Base-by-base conservation (phyloP, 352 stramenopile species). In the Globisporangium ultimum region DNA sequence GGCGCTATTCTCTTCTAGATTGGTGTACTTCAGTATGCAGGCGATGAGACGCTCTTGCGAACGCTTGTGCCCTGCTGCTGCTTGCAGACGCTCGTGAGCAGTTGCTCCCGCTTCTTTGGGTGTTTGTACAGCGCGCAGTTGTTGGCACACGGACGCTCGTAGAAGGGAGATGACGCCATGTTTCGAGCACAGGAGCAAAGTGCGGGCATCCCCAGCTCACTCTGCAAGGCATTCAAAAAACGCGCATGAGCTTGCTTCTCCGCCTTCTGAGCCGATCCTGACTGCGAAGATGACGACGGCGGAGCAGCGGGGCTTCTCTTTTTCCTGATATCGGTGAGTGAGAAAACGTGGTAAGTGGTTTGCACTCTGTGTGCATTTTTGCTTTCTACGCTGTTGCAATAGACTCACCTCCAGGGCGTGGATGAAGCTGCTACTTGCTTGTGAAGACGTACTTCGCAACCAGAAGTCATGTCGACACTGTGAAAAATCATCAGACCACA, bases 121-220 rank as follows among this genome's bases (percentile, higher is more conserved):
- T 81, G 72, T 11, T 84, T 86, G 56, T 90, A 88, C 40, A 90
- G 65, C 15, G 72, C 72, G 55, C 80, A 90, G 57, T 90, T 88
- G 69, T 90, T 90, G 36, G 78, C 80, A 48, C 80, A 90, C 22
- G 51, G 41, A 14, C 59, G 54, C 34, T 69, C 54, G 61, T 55
- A 58, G 38, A 60, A 46, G 5, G 49, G 57, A 1, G 61, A 45
- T n/a, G 61, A 61, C 7, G 63, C 59, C 58, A 48, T 50, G 40
- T 50, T 57, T n/a, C 61, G 53, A 18, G 22, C 55, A 57, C 80
- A 90, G 3, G 74, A 83, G 41, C 80, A 90, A 11, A 90, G 62
- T 21, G 80, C 63, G 22, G 80, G 78, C 4, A 70, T 85, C 21
- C 66, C 64, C 5, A 90, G 34, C 42, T 88, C 63, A 10, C 53